These are phyloP conservation scores for Erysimum cheiranthoides DNA, from an alignment of 345 rosid species.

Conservation along the genomic window DNA sequence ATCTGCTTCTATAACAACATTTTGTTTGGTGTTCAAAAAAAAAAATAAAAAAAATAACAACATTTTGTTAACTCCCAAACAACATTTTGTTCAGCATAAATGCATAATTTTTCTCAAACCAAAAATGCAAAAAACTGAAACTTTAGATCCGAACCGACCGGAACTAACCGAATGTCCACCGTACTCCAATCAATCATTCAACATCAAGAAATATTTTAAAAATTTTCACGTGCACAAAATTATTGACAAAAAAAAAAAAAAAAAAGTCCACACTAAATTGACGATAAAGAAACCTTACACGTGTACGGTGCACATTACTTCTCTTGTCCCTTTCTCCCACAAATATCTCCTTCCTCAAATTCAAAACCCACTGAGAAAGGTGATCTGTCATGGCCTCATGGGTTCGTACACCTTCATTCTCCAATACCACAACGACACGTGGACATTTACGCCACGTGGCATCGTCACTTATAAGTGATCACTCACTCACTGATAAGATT, in stretches of 20 bases:
- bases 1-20: too few relatives aligned
- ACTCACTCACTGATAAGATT: conserved; percentile 29
- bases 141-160: too few relatives aligned
- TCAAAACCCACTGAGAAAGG: conserved; percentile 14
- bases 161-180: too few relatives aligned
- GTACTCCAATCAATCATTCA: too few relatives aligned
- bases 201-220: too few relatives aligned
- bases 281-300: conserved; percentile 29
- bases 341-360: conserved; percentile 39
- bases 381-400: conserved; percentile 35
- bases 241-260: conserved; percentile 2
- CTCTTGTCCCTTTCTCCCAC: conserved; percentile 33
- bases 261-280: neutral
- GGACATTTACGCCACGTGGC: conserved; percentile 20
- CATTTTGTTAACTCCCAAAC: too few relatives aligned
- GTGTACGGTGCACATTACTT: conserved; percentile 36
- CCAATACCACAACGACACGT: conserved; percentile 6
- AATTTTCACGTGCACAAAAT: neutral
- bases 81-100: too few relatives aligned
- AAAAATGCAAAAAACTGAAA: too few relatives aligned
- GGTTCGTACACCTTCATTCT: neutral
- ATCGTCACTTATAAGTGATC: conserved; percentile 19
- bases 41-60: too few relatives aligned
- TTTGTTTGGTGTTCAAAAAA: too few relatives aligned
- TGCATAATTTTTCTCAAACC: too few relatives aligned